Percentiles rank a stretch among this genome's conserved stretches.
Evolutionary conservation across 345 rosid species (phyloP).

Genomic region (Erucastrum elatum): DNA sequence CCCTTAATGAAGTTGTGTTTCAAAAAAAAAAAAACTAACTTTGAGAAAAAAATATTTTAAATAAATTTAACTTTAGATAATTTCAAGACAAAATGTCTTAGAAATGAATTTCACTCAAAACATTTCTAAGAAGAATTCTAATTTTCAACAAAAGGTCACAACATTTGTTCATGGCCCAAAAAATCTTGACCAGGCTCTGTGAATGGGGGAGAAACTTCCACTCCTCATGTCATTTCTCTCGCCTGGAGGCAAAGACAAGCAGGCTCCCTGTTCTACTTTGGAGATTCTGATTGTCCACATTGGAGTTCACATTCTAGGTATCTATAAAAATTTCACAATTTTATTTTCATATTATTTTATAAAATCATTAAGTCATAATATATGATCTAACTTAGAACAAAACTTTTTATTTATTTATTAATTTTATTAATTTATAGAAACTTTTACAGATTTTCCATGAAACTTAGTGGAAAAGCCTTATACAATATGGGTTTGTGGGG

Average conservation of each 20-base stretch:
- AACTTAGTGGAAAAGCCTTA: too few relatives aligned
- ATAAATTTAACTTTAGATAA: too few relatives aligned
- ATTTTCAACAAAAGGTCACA: not conserved
- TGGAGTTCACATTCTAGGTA: not conserved
- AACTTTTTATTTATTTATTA: too few relatives aligned
- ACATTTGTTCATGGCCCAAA: not conserved
- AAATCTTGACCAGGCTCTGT: not conserved
- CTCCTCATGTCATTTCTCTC: not conserved
- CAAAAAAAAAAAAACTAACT: too few relatives aligned
- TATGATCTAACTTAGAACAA: too few relatives aligned
- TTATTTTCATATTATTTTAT: too few relatives aligned
- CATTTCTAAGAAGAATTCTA: not conserved
- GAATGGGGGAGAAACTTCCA: not conserved
- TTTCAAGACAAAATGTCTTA: not conserved
- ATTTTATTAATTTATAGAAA: too few relatives aligned
- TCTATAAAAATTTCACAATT: too few relatives aligned
- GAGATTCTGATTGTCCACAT: slow-evolving; percentile 1
- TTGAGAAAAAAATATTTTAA: too few relatives aligned
- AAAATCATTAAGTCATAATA: too few relatives aligned
- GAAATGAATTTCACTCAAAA: not conserved
- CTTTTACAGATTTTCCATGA: too few relatives aligned
- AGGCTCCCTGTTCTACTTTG: not conserved
- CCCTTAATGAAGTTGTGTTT: too few relatives aligned
- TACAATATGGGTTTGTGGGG: not conserved
- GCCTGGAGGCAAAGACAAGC: not conserved